Base-by-base conservation (phyloP, 2,329 filamentous ascomycete genomes). In the Colletotrichum melonis region DNA sequence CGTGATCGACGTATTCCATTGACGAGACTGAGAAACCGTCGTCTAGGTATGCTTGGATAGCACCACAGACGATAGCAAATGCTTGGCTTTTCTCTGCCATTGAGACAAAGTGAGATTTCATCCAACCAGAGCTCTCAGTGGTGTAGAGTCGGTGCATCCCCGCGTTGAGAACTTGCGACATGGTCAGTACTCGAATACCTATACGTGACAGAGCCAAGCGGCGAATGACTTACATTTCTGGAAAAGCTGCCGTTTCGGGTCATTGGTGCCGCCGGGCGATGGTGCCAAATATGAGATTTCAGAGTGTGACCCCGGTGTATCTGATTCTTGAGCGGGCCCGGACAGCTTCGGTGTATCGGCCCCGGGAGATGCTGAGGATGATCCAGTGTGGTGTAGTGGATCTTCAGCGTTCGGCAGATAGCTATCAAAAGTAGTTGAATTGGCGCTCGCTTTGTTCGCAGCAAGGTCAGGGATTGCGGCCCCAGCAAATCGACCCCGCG, bases 11-110 rank as follows among this genome's bases (percentile, higher is more conserved):
- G 11, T 46, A 55, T 30, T 75, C 73, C 73, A 75, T 74, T 3
- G 73, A 69, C 8, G 60, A 24, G 3, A 75, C 63, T 1, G 73
- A 75, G 38, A 75, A 56, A 19, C 71, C 71, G 32, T 68, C 73
- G 35, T 74, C 72, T 5, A 75, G 3, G 30, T 75, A 75, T 19
- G 66, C 67, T 32, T 75, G 71, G 26, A 75, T 65, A 55, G 73
- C 71, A 3, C 24, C 62, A 55, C 73, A 74, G 28, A 75, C 73
- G 32, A 62, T 56, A 6, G 63, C 49, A 16, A 75, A 73, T 28
- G 73, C 71, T 11, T 30, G 46, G 49, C 73, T 75, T 7, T 54
- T 58, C 9, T 54, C 46, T 4, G 71, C 66, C 67, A 75, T 69
- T 9, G 42, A 63, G 22, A n/a, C 16, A 38, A 75, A 75, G 32